Evolutionary conservation across 768 basidiomycete genomes (phyloP), one percentile per base, ranked within the genome.

Genomic region (Calocybe indica): DNA sequence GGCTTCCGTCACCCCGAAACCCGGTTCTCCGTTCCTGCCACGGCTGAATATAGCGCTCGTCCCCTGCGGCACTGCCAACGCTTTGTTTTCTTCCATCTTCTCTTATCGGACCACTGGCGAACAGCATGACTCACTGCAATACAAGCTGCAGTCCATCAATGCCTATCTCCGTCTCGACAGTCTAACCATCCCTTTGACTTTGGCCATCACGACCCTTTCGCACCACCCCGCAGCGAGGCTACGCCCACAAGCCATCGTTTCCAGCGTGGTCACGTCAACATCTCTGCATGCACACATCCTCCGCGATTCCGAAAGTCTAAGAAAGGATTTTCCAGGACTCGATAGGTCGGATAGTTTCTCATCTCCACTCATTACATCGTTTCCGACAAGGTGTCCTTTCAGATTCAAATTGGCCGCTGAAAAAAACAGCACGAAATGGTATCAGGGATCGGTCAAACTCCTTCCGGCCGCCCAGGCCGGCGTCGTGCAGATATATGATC

Each of bases 31-130:
- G 3, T 49, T 48, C 14, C 50, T 55, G 22, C 55, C 54, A 33
- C 58, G 57, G 41, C 54, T 83, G 47, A 58, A 57, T 32, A 68
- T 84, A 51, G 80, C 69, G 12, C 74, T 77, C 40, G 63, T 88
- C 38, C 91, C 92, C 4, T 78, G 78, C 43, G 92, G 92, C 22
- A 95, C 92, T n/a, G 93, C 92, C 37, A 97, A 98, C 62, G 95
- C 95, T 0, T 73, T 96, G 32, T 93, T 86, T 64, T 73, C 79
- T 5, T 83, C 88, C 6, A 65, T 92, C 29, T 94, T 87, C 63
- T 82, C 82, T 0, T 76, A 80, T 0, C 11, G 48, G 65, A 15
- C 38, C 59, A 7, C 49, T 62, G 22, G 22, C 22, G 22, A 1
- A 22, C 22, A 4, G 4, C 22, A 22, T 22, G 22, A 4, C 22